These are phyloP conservation scores for Boletellus ananiceps DNA, from an alignment of 768 basidiomycete genomes.

Conservation along the genomic window DNA sequence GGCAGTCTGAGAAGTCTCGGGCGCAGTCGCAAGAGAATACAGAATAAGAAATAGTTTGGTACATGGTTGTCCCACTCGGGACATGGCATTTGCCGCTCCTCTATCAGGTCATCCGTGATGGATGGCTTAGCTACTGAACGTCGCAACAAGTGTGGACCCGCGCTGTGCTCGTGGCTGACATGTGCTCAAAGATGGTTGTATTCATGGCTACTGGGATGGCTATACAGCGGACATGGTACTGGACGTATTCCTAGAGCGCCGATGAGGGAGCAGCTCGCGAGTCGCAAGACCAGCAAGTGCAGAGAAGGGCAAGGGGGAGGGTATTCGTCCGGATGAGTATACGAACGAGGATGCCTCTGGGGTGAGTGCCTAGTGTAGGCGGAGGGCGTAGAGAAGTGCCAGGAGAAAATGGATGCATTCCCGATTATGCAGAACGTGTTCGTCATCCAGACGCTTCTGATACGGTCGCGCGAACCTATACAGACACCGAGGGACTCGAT, in stretches of 20 bases:
- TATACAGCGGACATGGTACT: not conserved
- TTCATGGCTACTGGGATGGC: not conserved
- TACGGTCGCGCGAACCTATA: slow-evolving; percentile 11
- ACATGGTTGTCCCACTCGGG: not conserved
- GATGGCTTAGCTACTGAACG: not conserved
- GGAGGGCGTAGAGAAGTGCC: slow-evolving; percentile 27
- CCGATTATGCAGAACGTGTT: slow-evolving; percentile 15
- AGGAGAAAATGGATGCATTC: slow-evolving; percentile 25
- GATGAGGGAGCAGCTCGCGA: not conserved
- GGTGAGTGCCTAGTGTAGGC: slow-evolving; percentile 5
- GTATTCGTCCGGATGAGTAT: slow-evolving; percentile 4
- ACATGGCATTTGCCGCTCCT: not conserved
- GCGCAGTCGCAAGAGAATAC: not conserved
- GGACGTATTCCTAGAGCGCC: not conserved
- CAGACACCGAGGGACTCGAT: slow-evolving; percentile 11
- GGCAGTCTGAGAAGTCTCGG: not conserved
- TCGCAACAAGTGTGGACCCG: not conserved
- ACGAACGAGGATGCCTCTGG: slow-evolving; percentile 9
- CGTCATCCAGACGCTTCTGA: slow-evolving; percentile 22
- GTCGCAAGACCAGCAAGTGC: not conserved
- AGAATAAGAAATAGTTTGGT: not conserved
- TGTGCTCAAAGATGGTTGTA: not conserved
- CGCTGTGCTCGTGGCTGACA: not conserved
- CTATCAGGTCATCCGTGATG: not conserved
- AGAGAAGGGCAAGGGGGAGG: slow-evolving; percentile 2